Evolutionary conservation across 1,284 basidiomycete genomes (phyloP), one percentile per base, ranked within the genome.

Genomic region (Melampsora abietis-canadensis): DNA sequence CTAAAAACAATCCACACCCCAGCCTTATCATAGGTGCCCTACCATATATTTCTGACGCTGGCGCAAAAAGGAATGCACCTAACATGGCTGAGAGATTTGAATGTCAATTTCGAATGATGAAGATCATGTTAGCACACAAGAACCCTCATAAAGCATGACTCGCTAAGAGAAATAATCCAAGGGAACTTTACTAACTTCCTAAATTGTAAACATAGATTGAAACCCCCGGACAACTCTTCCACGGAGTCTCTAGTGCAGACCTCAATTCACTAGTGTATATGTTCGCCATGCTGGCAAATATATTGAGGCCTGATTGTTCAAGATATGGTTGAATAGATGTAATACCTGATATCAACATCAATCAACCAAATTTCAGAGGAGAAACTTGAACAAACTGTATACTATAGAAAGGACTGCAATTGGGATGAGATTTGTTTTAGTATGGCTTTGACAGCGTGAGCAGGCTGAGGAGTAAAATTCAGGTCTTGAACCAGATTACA

Each of bases 1-100:
- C 61, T 27, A 69, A 34, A 46, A 62, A 69, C 5, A 69, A 6
- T 31, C 47, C 44, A 46, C 57, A 40, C 19, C 57, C 59, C 21
- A 60, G 47, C 30, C 59, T 59, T 2, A 69, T 27, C 44, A 69
- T 59, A 8, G 68, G 68, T 17, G 47, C 68, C 19, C 68, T 37
- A 30, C 68, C 68, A 34, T 61, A 69, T 37, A 40, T 48, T 60
- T 69, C 68, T 31, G 68, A 69, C 40, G 61, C 40, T 30, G 68
- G 68, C 60, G 68, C 54, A 46, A 69, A 15, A 15, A 69, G 46
- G 44, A 62, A 60, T 27, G 68, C 5, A 14, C 68, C 59, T 7
- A 69, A 37, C 59, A 14, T 60, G 61, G 40, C 68, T 69, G 27
- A 24, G 15, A 59, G 8, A 12, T 59, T 24, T 24, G 21, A 14